Evolutionary conservation across 2,329 filamentous ascomycete genomes (phyloP), one percentile per base, ranked within the genome.

Genomic region (Trichoderma pleuroti): DNA sequence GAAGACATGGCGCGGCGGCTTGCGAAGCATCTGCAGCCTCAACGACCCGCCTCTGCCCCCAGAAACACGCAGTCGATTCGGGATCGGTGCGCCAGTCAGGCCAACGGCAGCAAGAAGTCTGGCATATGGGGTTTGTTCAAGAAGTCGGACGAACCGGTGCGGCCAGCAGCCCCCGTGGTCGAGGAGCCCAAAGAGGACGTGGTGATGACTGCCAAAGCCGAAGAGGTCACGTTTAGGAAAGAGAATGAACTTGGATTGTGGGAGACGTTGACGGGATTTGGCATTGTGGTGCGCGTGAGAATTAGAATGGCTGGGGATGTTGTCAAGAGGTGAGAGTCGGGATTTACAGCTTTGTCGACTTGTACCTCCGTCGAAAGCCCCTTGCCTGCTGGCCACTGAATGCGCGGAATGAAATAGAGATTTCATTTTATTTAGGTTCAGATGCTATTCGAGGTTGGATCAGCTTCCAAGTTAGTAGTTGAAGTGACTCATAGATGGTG

Each of bases 171-270:
- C 5, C 32, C 72, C n/a, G 39, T 60, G 12, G 52, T 71, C 46
- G n/a, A 73, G 30, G 54, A 49, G n/a, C n/a, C 67, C 21, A 5
- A 36, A 64, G 60, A 76, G 8, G 73, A 76, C 7, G 79, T 83
- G 1, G 77, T 73, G 5, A 85, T 87, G 81, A 76, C 74, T 3
- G 82, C 83, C 3, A 76, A 76, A 30, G 82, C 83, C 0, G 81
- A 87, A 62, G 82, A 86, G 73, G 81, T 86, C 2, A 84, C 84
- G 0, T 87, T 88, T 70, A 76, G 86, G n/a, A 76, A 76, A 59
- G 82, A 86, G 76, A 88, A 85, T 26, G 83, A 82, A 16, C 79
- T 88, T 74, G 86, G 86, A 0, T 76, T 88, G 1, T 85, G 83
- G 81, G 85, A 88, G 75, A 85, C 83, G 36, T 78, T 78, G 72